Evolutionary conservation across 495 filamentous ascomycete species (phyloP).

Genomic region (Ascobolus immersus): DNA sequence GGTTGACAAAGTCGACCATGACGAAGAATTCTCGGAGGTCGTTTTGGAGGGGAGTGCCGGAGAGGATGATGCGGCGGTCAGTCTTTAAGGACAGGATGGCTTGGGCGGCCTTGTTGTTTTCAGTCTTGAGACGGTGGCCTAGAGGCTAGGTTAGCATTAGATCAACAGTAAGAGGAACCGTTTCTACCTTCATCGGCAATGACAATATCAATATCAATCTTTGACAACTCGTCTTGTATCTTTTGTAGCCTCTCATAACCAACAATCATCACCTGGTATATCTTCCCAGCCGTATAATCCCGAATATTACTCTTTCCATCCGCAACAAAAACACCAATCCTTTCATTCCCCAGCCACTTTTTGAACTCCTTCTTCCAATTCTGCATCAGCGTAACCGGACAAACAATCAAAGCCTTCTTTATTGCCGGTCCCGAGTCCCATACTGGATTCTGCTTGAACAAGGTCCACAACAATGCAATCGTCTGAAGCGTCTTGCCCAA

Average conservation of each 20-base stretch:
- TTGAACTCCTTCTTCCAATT: conserved; percentile 62
- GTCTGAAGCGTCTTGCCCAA: conserved; percentile 60
- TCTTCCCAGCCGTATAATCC: conserved; percentile 53
- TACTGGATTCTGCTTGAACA: conserved; percentile 57
- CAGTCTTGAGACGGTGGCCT: conserved; percentile 46
- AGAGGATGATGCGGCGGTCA: conserved; percentile 39
- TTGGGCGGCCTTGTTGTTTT: conserved; percentile 53
- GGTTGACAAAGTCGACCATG: conserved; percentile 61
- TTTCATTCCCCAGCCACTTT: conserved; percentile 58
- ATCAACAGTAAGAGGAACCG: background rate
- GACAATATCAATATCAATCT: conserved; percentile 46
- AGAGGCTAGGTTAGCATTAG: background rate
- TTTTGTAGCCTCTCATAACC: conserved; percentile 45
- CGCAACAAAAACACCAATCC: conserved; percentile 49
- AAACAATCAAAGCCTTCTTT: conserved; percentile 59
- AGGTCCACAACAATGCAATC: conserved; percentile 53
- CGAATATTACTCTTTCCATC: conserved; percentile 36
- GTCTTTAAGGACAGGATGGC: conserved; percentile 53
- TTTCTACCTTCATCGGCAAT: conserved; percentile 45
- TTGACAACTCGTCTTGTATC: conserved; percentile 40
- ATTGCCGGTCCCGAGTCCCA: conserved; percentile 32
- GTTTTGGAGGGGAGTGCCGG: conserved; percentile 59
- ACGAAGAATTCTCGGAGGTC: conserved; percentile 56
- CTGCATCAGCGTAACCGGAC: conserved; percentile 50
- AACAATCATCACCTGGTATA: conserved; percentile 57